Evolutionary conservation across 2,329 filamentous ascomycete species (phyloP).

Genomic region (Diaporthe vaccinii): DNA sequence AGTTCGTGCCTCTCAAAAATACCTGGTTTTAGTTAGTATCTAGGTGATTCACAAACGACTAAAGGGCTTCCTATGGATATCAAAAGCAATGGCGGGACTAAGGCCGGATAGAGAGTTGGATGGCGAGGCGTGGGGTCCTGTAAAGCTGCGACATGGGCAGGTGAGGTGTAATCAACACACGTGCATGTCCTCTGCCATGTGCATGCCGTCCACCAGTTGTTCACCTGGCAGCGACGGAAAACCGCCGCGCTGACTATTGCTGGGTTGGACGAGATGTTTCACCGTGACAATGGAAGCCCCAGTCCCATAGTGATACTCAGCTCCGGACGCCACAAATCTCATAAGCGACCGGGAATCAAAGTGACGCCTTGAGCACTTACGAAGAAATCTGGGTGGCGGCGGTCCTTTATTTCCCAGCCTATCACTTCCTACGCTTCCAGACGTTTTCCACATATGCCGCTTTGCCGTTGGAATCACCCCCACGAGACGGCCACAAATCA

Average conservation of each 20-base stretch:
- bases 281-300: not conserved
- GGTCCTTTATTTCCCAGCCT: not conserved
- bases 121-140: not conserved
- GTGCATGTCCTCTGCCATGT: not conserved
- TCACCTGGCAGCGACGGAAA: not conserved
- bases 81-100: not conserved
- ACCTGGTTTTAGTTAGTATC: not conserved
- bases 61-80: not conserved
- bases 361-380: not conserved
- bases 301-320: constrained; percentile 11
- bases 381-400: not conserved
- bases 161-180: not conserved
- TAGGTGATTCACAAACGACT: not conserved
- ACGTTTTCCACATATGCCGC: constrained; percentile 5
- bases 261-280: not conserved
- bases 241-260: not conserved
- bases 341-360: not conserved
- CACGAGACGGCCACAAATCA: not conserved
- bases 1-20: not conserved
- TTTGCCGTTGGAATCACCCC: not conserved
- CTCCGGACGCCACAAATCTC: constrained; percentile 12
- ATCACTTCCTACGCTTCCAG: not conserved
- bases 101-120: not conserved
- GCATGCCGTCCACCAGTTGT: not conserved
- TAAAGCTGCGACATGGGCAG: not conserved